Evolutionary conservation across 106 monocot species (phyloP).

Genomic region (Allium sativum): DNA sequence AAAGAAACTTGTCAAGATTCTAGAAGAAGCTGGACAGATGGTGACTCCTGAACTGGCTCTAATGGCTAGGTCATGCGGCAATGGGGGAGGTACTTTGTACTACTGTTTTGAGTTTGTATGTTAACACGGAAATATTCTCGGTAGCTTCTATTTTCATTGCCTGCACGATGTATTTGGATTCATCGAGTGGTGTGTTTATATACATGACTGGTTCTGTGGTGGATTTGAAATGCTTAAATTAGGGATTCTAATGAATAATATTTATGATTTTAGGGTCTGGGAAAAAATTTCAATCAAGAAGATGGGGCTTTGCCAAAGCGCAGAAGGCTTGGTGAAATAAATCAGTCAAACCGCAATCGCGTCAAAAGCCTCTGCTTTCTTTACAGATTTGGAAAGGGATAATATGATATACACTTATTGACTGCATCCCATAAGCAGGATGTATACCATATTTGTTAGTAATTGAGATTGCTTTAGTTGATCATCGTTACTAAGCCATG

Average conservation of each 20-base stretch:
- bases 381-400: too few species aligned
- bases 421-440: too few species aligned
- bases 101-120: background rate
- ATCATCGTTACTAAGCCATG: too few species aligned
- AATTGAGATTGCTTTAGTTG: too few species aligned
- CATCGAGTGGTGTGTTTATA: background rate
- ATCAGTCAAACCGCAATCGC: too few species aligned
- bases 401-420: too few species aligned
- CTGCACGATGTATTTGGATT: too few species aligned
- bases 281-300: constrained; percentile 49
- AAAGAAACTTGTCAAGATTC: constrained; percentile 65
- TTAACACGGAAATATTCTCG: background rate
- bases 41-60: constrained; percentile 50
- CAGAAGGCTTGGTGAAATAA: too few species aligned
- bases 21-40: constrained; percentile 77
- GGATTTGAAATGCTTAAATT: background rate
- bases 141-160: too few species aligned
- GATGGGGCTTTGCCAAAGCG: constrained; percentile 40
- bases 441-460: too few species aligned
- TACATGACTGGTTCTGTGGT: background rate
- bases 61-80: constrained; percentile 30
- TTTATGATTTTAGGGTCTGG: constrained; percentile 21
- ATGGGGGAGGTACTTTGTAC: constrained; percentile 17
- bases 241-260: background rate
- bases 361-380: too few species aligned